A percentile compares a stretch with the other conserved stretches of the same genome.
Evolutionary conservation across 495 filamentous ascomycete genomes (phyloP).

Genomic region (Aspergillus indologenus): DNA sequence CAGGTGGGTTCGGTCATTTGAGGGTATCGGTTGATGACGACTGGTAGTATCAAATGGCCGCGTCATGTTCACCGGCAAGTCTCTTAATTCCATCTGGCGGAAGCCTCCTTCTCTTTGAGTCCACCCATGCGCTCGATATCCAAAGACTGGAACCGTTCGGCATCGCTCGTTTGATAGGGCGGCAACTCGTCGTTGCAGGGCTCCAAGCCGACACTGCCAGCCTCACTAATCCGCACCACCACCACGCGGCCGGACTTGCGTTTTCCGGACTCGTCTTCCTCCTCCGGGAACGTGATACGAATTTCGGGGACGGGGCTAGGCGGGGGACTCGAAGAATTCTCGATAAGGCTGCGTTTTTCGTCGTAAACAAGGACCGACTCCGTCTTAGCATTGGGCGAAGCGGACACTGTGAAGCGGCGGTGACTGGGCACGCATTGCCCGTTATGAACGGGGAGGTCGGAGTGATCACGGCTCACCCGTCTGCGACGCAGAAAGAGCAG

Average conservation of each 20-base stretch:
- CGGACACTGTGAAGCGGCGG: slow-evolving; percentile 65
- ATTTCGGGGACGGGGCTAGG: slow-evolving; percentile 91
- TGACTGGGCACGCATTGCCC: slow-evolving; percentile 54
- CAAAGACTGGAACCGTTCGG: slow-evolving; percentile 79
- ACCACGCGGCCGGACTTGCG: slow-evolving; percentile 82
- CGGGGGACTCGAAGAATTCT: slow-evolving; percentile 70
- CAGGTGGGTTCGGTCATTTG: slow-evolving; percentile 11
- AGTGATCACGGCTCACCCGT: slow-evolving; percentile 47
- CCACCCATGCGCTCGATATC: slow-evolving; percentile 95
- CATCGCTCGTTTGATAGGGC: slow-evolving; percentile 75
- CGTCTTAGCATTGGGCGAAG: slow-evolving; percentile 50
- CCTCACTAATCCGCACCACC: slow-evolving; percentile 89
- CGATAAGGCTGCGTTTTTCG: slow-evolving; percentile 69
- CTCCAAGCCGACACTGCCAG: slow-evolving; percentile 77
- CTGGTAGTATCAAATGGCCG: slow-evolving; percentile 5
- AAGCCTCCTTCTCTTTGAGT: slow-evolving; percentile 77
- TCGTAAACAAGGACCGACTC: slow-evolving; percentile 72
- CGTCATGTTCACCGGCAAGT: slow-evolving; percentile 4
- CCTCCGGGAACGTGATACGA: slow-evolving; percentile 96
- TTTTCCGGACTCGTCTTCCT: slow-evolving; percentile 80
- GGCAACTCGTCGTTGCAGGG: slow-evolving; percentile 80
- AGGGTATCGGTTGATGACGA: slow-evolving; percentile 11
- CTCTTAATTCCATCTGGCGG: slow-evolving; percentile 36
- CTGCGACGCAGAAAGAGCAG: slow-evolving; percentile 71
- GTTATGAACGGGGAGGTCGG: slow-evolving; percentile 59